Conservation (phyloP, 2,329 filamentous ascomycete species). For the Colletotrichum noveboracense region DNA sequence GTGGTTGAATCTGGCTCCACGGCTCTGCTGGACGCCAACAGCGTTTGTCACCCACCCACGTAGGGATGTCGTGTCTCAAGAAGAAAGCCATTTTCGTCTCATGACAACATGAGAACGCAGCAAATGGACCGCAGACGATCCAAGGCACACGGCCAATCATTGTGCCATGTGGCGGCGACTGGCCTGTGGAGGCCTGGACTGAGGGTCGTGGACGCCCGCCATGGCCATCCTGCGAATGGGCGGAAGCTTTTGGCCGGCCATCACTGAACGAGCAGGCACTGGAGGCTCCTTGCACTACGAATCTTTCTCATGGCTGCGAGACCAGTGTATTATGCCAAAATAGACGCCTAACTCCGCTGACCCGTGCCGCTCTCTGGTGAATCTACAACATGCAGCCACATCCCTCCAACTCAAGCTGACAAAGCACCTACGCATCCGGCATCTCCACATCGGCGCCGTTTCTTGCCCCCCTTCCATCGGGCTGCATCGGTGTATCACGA, state of each 20-base stretch:
- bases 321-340: neutral
- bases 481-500: too few species aligned
- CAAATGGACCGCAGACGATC: neutral
- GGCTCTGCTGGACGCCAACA: neutral
- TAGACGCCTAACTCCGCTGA: neutral
- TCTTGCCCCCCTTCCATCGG: too few species aligned
- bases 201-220: neutral
- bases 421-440: neutral
- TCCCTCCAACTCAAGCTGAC: neutral
- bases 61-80: neutral
- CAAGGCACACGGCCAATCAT: neutral
- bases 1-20: neutral
- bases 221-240: neutral
- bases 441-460: neutral
- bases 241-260: neutral
- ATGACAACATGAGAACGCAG: neutral
- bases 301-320: neutral
- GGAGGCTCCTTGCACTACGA: neutral
- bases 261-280: neutral
- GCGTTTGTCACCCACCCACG: neutral
- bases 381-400: neutral
- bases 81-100: neutral
- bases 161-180: neutral
- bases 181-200: neutral
- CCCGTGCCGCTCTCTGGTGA: neutral